phyloP scores from a whole-genome alignment of 2,329 filamentous ascomycete genomes.

The Exophiala sp. region DNA sequence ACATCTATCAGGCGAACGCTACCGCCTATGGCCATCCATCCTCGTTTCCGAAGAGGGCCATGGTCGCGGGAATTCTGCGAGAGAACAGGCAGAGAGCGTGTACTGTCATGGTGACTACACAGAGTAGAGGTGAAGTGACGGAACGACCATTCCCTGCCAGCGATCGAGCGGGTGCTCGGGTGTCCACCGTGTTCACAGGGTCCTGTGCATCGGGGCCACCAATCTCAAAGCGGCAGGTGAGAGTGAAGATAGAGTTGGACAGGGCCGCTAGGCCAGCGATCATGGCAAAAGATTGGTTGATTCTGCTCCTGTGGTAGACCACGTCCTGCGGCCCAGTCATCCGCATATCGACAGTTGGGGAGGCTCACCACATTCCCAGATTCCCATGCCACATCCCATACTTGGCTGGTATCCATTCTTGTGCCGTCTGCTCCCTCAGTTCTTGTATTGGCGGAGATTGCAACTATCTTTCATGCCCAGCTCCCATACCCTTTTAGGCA shows the following conservation, averaged over 20 bases:
- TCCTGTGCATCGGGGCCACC: conserved; percentile 1
- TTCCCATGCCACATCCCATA: background rate
- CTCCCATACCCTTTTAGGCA: background rate
- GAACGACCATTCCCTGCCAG: conserved; percentile 2
- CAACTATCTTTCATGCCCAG: background rate
- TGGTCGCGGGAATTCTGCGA: background rate
- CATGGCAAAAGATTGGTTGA: background rate
- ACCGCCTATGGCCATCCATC: background rate
- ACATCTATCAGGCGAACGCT: background rate
- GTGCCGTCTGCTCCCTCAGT: background rate
- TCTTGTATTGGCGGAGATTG: background rate
- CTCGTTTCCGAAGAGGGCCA: background rate
- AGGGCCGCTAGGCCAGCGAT: background rate
- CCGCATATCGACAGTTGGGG: too few species aligned
- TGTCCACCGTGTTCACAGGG: background rate
- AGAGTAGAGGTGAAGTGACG: background rate
- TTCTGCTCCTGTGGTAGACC: background rate
- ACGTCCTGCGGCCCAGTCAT: conserved; percentile 6
- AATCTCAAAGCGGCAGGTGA: conserved; percentile 9
- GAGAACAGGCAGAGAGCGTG: background rate
- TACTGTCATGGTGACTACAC: background rate
- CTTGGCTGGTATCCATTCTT: background rate
- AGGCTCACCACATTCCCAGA: background rate
- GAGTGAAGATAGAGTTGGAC: conserved; percentile 5
- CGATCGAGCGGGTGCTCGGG: background rate